These are phyloP conservation scores for Penicillium canescens DNA, from an alignment of 495 filamentous ascomycete genomes.

Conservation along the genomic window DNA sequence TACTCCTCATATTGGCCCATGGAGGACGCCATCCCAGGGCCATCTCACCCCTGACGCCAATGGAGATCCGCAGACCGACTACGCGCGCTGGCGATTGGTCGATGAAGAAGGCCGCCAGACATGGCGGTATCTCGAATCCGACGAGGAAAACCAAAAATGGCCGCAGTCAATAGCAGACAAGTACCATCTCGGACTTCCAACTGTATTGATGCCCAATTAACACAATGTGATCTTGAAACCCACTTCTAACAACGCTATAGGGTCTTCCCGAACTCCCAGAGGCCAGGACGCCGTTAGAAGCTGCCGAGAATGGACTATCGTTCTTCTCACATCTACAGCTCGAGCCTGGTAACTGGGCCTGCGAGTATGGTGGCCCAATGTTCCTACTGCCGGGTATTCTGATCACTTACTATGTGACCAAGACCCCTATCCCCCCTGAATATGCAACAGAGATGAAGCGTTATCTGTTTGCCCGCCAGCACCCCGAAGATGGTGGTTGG, in stretches of 20 bases:
- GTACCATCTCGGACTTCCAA: conserved; percentile 75
- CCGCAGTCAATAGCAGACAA: conserved; percentile 84
- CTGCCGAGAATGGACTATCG: conserved; percentile 77
- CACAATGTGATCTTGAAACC: neutral
- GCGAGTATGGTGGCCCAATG: conserved; percentile 90
- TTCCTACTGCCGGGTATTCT: conserved; percentile 87
- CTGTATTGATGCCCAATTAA: conserved; percentile 37
- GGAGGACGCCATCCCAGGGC: conserved; percentile 42
- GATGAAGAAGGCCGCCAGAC: conserved; percentile 84
- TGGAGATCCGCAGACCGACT: conserved; percentile 64
- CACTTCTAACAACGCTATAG: conserved; percentile 40
- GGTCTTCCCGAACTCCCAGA: conserved; percentile 68
- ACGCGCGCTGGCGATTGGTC: conserved; percentile 77
- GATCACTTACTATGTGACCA: conserved; percentile 86
- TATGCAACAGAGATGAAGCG: conserved; percentile 87
- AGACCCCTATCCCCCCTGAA: conserved; percentile 80
- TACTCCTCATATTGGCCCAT: conserved; percentile 36
- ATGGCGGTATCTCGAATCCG: conserved; percentile 87
- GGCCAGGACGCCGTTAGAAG: conserved; percentile 71
- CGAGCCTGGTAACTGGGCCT: conserved; percentile 88
- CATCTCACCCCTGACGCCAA: conserved; percentile 39
- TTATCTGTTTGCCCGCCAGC: conserved; percentile 85
- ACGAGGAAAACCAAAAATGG: conserved; percentile 74
- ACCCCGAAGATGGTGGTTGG: conserved; percentile 93
- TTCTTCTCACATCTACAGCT: conserved; percentile 93